Percentiles rank a stretch among this genome's conserved stretches.
Conservation (phyloP, 345 rosid species). For the Pistacia atlantica region DNA sequence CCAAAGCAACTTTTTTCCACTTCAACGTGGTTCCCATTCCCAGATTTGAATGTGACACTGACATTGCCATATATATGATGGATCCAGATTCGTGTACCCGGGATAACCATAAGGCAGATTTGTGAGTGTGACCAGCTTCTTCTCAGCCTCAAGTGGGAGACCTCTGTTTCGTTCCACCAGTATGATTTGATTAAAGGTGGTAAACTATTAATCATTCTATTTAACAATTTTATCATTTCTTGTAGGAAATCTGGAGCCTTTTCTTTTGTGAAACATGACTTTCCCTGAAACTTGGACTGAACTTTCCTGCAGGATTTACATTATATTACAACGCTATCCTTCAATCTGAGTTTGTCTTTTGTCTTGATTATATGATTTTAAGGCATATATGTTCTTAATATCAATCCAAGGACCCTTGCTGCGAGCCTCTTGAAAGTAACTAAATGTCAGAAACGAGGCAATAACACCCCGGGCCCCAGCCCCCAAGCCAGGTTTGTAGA, state of each 20-base stretch:
- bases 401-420: no score
- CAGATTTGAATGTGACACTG: background rate
- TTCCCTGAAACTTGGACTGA: background rate
- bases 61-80: conserved; percentile 9
- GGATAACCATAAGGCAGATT: conserved; percentile 24
- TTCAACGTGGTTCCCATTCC: conserved; percentile 13
- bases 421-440: no score
- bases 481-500: no score
- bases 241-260: background rate
- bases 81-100: conserved; percentile 13
- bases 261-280: background rate
- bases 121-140: background rate
- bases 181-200: no score
- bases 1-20: background rate
- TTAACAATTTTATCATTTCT: no score
- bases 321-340: background rate
- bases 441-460: no score
- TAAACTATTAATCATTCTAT: no score
- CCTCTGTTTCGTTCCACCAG: background rate
- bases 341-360: no score
- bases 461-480: no score
- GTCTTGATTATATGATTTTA: no score
- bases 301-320: background rate
- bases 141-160: background rate
- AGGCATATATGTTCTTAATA: no score